A percentile compares a stretch with the other conserved stretches of the same genome.
phyloP scores from a whole-genome alignment of 345 rosid genomes.

The Luvunga scandens region DNA sequence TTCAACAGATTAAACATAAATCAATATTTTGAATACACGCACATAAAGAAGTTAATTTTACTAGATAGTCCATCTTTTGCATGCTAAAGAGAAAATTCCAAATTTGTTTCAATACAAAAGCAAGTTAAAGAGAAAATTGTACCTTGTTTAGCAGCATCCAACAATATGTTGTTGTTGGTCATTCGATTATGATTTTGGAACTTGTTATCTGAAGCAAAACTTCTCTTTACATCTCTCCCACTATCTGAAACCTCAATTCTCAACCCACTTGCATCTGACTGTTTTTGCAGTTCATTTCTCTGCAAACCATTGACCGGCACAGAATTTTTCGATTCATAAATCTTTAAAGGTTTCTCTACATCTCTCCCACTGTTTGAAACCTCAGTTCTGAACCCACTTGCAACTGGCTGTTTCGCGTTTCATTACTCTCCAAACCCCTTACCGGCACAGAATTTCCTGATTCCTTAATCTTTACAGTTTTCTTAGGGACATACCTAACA shows the following conservation, averaged over 20 bases:
- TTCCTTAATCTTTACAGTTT: conserved; percentile 27
- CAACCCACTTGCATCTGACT: conserved; percentile 20
- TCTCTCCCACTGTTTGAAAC: conserved; percentile 13
- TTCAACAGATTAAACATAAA: background rate
- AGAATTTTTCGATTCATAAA: conserved; percentile 16
- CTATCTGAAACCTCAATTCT: conserved; percentile 17
- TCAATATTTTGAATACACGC: background rate
- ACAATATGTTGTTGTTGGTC: conserved; percentile 2
- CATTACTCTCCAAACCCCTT: conserved; percentile 27
- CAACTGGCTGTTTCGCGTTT: conserved; percentile 14
- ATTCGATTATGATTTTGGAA: conserved; percentile 8
- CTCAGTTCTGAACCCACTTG: conserved; percentile 21
- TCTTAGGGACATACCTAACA: conserved; percentile 57
- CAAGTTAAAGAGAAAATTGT: background rate
- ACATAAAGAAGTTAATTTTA: background rate
- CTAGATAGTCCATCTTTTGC: background rate
- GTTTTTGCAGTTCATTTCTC: conserved; percentile 10
- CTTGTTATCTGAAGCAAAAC: conserved; percentile 17
- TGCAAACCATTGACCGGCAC: conserved; percentile 25
- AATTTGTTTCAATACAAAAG: background rate
- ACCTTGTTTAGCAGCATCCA: conserved; percentile 29
- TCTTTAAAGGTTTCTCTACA: conserved; percentile 35
- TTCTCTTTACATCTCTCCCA: conserved; percentile 10
- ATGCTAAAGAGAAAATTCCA: background rate
- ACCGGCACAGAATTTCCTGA: conserved; percentile 13